A percentile compares a stretch with the other conserved stretches of the same genome.
phyloP scores from a whole-genome alignment of 345 rosid genomes.

The Euphorbia lathyris region DNA sequence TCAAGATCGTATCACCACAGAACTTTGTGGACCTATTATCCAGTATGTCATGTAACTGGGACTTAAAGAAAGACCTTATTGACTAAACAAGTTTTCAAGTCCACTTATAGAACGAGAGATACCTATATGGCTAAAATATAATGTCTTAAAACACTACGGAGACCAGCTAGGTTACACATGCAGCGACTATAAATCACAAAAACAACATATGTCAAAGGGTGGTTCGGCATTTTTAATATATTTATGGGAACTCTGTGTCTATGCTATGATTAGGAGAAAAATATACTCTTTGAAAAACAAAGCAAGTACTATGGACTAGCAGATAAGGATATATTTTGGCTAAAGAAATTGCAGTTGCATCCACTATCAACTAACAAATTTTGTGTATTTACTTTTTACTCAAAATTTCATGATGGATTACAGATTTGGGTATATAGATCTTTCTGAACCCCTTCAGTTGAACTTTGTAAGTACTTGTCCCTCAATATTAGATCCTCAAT shows the following conservation, averaged over 20 bases:
- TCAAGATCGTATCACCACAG: neutral
- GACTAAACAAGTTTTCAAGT: neutral
- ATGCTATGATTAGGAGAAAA: too few species aligned
- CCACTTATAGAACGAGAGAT: neutral
- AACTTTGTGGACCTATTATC: neutral
- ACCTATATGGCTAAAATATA: neutral
- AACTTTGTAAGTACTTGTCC: neutral
- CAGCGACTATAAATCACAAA: neutral
- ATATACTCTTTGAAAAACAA: neutral
- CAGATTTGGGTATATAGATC: neutral
- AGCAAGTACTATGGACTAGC: neutral
- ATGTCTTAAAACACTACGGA: neutral
- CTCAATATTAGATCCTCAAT: neutral
- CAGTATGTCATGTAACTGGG: neutral
- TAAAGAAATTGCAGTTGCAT: neutral
- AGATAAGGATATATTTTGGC: neutral
- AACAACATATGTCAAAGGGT: neutral
- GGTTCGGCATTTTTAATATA: neutral
- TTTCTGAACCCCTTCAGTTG: neutral
- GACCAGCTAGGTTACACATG: neutral
- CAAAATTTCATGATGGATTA: neutral
- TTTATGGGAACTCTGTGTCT: too few species aligned
- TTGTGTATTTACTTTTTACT: neutral
- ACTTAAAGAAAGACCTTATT: neutral
- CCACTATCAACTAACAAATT: neutral